These are phyloP conservation scores for Blastobotrys niveus DNA, from an alignment of 1,139 yeast genomes.

Conservation along the genomic window DNA sequence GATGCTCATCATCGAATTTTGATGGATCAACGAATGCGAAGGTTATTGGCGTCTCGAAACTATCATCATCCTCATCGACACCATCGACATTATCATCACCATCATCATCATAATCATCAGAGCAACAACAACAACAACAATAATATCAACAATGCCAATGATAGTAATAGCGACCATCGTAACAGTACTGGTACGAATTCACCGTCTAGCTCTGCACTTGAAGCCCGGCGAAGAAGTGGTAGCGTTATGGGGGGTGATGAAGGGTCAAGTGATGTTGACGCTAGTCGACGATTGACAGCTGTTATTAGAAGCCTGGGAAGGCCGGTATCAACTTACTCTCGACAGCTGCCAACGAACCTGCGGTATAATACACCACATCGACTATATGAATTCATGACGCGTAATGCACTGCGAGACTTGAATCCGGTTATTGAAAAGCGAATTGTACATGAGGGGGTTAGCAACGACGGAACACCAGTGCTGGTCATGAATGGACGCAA, in stretches of 20 bases:
- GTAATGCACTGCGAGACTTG: constrained; percentile 52
- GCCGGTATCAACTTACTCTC: constrained; percentile 18
- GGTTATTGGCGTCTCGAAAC: constrained; percentile 11
- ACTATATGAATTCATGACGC: constrained; percentile 69
- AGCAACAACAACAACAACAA: background rate
- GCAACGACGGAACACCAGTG: constrained; percentile 68
- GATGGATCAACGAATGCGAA: constrained; percentile 26
- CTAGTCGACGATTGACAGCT: constrained; percentile 21
- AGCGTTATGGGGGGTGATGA: background rate
- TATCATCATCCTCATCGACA: too few relatives aligned
- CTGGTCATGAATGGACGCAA: constrained; percentile 50
- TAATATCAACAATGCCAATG: background rate
- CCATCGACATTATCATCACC: background rate
- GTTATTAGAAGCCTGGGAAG: constrained; percentile 27
- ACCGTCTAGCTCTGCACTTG: background rate
- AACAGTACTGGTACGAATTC: too few relatives aligned
- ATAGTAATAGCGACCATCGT: background rate
- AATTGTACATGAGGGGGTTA: constrained; percentile 57
- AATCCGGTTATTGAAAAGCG: constrained; percentile 42
- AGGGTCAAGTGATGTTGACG: constrained; percentile 22
- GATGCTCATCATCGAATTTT: constrained; percentile 37
- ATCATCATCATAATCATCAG: too few relatives aligned
- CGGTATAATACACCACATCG: constrained; percentile 28
- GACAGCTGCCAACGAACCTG: constrained; percentile 11
- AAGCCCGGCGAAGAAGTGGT: constrained; percentile 5